Evolutionary conservation across 2,329 filamentous ascomycete genomes (phyloP).

Genomic region (Neofusicoccum parvum): DNA sequence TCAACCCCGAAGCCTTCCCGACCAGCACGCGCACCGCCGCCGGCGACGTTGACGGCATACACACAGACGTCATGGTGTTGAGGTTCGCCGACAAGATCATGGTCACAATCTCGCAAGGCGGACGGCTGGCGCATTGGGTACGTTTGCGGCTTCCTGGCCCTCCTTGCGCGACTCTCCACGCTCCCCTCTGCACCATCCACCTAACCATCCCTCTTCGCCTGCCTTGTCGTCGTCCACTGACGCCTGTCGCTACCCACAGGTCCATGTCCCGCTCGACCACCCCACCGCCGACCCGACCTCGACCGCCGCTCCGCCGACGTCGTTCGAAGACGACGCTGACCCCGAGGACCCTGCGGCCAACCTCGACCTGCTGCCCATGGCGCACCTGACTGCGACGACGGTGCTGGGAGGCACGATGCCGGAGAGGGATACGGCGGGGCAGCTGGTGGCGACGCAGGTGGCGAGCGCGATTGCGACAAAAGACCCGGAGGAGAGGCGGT

Average conservation of each 20-base stretch:
- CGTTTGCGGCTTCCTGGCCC: conserved; percentile 27
- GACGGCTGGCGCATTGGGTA: conserved; percentile 90
- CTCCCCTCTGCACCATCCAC: neutral
- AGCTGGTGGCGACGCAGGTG: conserved; percentile 87
- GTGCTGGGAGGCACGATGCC: conserved; percentile 80
- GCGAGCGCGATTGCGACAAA: conserved; percentile 76
- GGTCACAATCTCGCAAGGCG: conserved; percentile 83
- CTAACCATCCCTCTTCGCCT: neutral
- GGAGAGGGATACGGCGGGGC: conserved; percentile 79
- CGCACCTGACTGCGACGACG: conserved; percentile 82
- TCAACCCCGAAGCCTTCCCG: conserved; percentile 62
- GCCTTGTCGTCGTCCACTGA: neutral
- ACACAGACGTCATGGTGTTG: conserved; percentile 72
- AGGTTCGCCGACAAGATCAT: conserved; percentile 89
- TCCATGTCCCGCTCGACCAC: conserved; percentile 71
- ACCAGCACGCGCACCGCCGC: conserved; percentile 58
- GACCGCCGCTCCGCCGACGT: conserved; percentile 40
- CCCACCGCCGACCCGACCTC: conserved; percentile 66
- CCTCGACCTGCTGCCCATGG: conserved; percentile 67
- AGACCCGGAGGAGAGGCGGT: conserved; percentile 63
- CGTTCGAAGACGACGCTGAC: conserved; percentile 48
- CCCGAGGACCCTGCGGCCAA: conserved; percentile 55
- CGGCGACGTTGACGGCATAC: conserved; percentile 65
- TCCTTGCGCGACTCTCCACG: neutral
- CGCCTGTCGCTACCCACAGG: conserved; percentile 46